Base-by-base conservation (phyloP, 768 basidiomycete genomes). In the Naganishia kalamii region DNA sequence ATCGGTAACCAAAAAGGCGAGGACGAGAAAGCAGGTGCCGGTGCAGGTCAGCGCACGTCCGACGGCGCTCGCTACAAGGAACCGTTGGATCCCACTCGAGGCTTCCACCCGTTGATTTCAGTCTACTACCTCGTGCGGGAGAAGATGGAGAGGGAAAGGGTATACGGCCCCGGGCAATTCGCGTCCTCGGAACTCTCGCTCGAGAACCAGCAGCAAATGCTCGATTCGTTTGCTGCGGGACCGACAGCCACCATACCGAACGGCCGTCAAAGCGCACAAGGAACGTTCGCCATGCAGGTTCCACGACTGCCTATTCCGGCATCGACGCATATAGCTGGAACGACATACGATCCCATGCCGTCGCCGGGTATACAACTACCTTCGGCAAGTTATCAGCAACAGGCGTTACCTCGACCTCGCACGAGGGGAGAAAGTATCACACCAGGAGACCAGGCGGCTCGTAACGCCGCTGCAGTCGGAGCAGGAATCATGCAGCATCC, bases 101-200 rank as follows among this genome's bases (percentile, higher is more conserved):
- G 92, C 1, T 99, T 91, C 81, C 92, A 97, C 75, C 93, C 92
- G 0, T 83, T 99, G 29, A 84, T 98, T 49, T 91, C 92, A 32
- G 97, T 99, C 80, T 99, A 99, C 77, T 97, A 87, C 80, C 85
- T 99, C 21, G 89, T 93, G 4, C 83, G 90, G 60, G 96, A 99
- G 81, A 98, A 97, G 82, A 82, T 92, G 73, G 92, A 98, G 74
- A 82, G 96, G 62, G 96, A 99, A 71, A 83, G 85, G 59, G 89
- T 99, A 7, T 98, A 93, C 77, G 96, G 94, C 0, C 87, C 87
- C 0, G 92, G 92, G 3, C 86, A 89, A 68, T 99, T 99, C 78
- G 96, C 96, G 2, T 88, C 85, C 61, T 96, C 92, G 0, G 91
- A 93, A 75, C 79, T 92, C 12, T 80, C 80, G 8, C 63, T 82